Conservation (phyloP, 2,329 filamentous ascomycete genomes). For the Dryadomyces quercus-mongolicae region DNA sequence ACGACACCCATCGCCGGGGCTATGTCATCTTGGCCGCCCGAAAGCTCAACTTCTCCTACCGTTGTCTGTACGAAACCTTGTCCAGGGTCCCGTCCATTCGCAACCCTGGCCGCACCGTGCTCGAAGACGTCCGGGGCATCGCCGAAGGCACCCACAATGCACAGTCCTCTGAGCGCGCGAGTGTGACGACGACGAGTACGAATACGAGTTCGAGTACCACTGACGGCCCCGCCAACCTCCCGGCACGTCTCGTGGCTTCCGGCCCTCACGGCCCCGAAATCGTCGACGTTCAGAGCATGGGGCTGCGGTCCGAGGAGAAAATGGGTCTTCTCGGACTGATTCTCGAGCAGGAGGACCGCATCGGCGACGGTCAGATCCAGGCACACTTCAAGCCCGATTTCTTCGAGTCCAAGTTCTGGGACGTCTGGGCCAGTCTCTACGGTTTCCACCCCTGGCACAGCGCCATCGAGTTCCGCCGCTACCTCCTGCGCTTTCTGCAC, state of each 20-base stretch:
- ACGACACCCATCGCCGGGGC: constrained; percentile 12
- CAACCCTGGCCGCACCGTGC: constrained; percentile 12
- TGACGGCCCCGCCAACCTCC: constrained; percentile 4
- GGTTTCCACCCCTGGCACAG: constrained; percentile 20
- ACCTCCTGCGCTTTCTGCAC: constrained; percentile 18
- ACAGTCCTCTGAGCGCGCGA: not conserved
- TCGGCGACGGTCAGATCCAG: constrained; percentile 10
- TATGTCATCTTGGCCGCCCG: constrained; percentile 17
- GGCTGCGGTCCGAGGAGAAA: constrained; percentile 13
- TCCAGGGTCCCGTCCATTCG: constrained; percentile 15
- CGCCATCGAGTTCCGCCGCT: constrained; percentile 19
- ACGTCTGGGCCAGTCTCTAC: constrained; percentile 19
- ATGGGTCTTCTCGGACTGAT: constrained; percentile 13
- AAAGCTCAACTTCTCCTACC: constrained; percentile 19
- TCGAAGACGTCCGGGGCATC: constrained; percentile 16
- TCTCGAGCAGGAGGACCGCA: constrained; percentile 5
- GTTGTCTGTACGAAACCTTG: constrained; percentile 18
- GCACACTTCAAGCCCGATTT: constrained; percentile 13
- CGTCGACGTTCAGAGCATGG: constrained; percentile 15
- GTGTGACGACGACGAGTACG: not conserved
- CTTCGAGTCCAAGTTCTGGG: constrained; percentile 20
- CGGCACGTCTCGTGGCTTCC: constrained; percentile 15
- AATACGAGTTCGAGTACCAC: not conserved
- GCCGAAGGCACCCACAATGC: not conserved
- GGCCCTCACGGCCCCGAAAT: constrained; percentile 13